Evolutionary conservation across 257 asterid genomes (phyloP).

Genomic region (Solanum piurae): DNA sequence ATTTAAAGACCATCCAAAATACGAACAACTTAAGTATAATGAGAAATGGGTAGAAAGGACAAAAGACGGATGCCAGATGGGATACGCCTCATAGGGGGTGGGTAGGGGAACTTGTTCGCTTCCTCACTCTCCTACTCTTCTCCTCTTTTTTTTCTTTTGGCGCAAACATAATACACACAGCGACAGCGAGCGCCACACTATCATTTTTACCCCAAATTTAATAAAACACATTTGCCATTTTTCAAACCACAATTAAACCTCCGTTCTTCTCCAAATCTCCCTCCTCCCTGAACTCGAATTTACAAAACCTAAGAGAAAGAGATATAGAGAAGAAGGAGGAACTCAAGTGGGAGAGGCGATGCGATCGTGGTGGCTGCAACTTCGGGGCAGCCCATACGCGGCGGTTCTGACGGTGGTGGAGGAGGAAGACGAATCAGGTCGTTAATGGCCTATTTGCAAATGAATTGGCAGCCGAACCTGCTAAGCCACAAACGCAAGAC

Average conservation of each 20-base stretch:
- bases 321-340: not conserved
- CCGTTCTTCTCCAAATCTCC: not conserved
- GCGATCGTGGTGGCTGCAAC: slow-evolving; percentile 16
- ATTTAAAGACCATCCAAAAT: not conserved
- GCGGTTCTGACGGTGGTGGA: slow-evolving; percentile 18
- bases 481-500: slow-evolving; percentile 65
- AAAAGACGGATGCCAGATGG: not conserved
- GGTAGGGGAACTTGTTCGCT: not conserved
- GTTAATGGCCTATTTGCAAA: slow-evolving; percentile 85
- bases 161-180: not conserved
- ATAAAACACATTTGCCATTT: not conserved
- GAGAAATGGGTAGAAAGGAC: not conserved
- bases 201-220: not conserved
- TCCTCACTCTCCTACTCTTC: not conserved
- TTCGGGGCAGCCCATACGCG: slow-evolving; percentile 1
- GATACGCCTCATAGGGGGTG: not conserved
- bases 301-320: not conserved
- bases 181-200: not conserved
- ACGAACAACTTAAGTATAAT: not conserved
- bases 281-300: not conserved
- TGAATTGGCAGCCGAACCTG: slow-evolving; percentile 94
- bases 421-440: slow-evolving; percentile 41
- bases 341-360: slow-evolving; percentile 12
- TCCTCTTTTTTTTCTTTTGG: not conserved
- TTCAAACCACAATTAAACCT: slow-evolving; percentile 7